Conservation (phyloP, 768 basidiomycete species). For the Pleurotus djamor region DNA sequence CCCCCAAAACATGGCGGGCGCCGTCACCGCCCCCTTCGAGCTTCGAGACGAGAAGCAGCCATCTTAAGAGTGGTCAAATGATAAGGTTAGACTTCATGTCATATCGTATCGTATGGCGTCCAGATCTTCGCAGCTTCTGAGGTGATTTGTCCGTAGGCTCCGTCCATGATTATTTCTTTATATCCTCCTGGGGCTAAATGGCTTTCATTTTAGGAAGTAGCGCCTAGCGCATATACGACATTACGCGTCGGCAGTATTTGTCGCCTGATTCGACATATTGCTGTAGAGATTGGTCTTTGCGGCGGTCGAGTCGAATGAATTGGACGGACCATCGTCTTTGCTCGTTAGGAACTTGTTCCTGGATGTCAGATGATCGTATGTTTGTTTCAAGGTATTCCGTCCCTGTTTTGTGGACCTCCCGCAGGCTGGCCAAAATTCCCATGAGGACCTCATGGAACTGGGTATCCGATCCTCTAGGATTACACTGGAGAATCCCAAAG, state of each 20-base stretch:
- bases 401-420: not conserved
- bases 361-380: not conserved
- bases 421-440: not conserved
- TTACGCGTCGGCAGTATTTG: not conserved
- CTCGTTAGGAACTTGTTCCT: not conserved
- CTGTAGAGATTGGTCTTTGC: not conserved
- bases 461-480: not conserved
- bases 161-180: not conserved
- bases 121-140: no score
- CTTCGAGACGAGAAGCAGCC: no score
- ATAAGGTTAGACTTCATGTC: no score
- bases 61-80: no score
- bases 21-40: no score
- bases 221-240: not conserved
- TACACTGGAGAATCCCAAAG: not conserved
- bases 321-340: no score
- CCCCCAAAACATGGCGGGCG: no score
- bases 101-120: no score
- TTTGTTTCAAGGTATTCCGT: no score
- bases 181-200: not conserved
- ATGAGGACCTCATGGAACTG: not conserved
- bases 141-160: no score
- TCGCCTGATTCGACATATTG: not conserved
- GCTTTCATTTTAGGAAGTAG: not conserved
- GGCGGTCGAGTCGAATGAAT: not conserved